Evolutionary conservation across 257 asterid genomes (phyloP).

Genomic region (Verbascum thapsus): DNA sequence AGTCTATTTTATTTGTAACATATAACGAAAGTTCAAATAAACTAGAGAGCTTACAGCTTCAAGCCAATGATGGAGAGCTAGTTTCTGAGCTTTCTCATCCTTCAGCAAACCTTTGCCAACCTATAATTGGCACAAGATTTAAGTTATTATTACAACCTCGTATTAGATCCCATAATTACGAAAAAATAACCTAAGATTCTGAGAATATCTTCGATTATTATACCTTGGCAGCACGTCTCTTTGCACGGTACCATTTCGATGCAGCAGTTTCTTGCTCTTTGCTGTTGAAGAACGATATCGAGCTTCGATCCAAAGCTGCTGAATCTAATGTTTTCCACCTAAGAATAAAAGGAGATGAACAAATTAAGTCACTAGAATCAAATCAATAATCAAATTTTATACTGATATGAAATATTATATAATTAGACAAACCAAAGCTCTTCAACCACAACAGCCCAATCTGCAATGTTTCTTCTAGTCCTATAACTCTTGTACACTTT

Average conservation of each 20-base stretch:
- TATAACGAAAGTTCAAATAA: background rate
- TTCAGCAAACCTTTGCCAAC: slow-evolving; percentile 69
- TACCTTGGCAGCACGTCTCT: slow-evolving; percentile 67
- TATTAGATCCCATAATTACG: no score
- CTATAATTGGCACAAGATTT: slow-evolving; percentile 34
- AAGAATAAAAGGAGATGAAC: background rate
- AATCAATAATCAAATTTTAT: no score
- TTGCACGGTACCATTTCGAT: slow-evolving; percentile 68
- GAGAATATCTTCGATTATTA: background rate
- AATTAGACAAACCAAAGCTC: slow-evolving; percentile 46
- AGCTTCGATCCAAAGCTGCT: slow-evolving; percentile 53
- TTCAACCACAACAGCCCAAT: slow-evolving; percentile 53
- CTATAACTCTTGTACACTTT: slow-evolving; percentile 54
- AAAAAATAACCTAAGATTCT: no score
- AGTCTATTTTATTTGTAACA: background rate
- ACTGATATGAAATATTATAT: no score
- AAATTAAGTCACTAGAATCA: background rate
- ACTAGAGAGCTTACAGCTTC: slow-evolving; percentile 58
- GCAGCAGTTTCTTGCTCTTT: slow-evolving; percentile 60
- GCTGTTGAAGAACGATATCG: slow-evolving; percentile 53
- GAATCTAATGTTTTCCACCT: slow-evolving; percentile 82
- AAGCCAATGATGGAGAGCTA: slow-evolving; percentile 85
- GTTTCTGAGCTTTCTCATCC: slow-evolving; percentile 74
- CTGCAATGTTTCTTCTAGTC: slow-evolving; percentile 54
- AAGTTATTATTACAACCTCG: background rate